Conservation (phyloP, 345 rosid species). For the Lepidium sativum region DNA sequence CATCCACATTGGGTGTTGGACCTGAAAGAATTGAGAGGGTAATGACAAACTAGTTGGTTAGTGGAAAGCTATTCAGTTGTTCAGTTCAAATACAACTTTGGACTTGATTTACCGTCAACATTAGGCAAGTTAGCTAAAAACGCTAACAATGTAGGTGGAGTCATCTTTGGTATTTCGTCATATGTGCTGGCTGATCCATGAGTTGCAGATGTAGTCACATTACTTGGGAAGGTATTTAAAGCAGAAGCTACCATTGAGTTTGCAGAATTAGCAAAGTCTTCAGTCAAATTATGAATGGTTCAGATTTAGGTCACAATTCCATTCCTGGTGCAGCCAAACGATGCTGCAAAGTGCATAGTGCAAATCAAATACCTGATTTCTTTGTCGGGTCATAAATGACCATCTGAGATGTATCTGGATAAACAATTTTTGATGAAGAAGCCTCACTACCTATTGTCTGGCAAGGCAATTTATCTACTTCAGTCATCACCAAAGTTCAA, state of each 20-base stretch:
- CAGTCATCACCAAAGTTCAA: not conserved
- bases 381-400: conserved; percentile 64
- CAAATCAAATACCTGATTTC: conserved; percentile 47
- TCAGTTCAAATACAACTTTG: not conserved
- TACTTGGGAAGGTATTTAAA: conserved; percentile 35
- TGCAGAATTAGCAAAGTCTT: conserved; percentile 35
- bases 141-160: conserved; percentile 67
- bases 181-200: conserved; percentile 37
- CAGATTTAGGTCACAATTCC: not conserved
- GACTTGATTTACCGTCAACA: conserved; percentile 49
- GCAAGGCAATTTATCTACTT: conserved; percentile 31
- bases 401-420: conserved; percentile 69
- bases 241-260: conserved; percentile 33
- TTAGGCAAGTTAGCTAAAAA: conserved; percentile 71
- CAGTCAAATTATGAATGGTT: conserved; percentile 9
- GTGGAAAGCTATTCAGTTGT: not conserved
- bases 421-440: conserved; percentile 40
- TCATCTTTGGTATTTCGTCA: conserved; percentile 67
- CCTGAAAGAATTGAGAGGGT: conserved; percentile 34
- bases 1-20: conserved; percentile 71
- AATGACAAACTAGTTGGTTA: not conserved
- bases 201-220: conserved; percentile 28
- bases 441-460: conserved; percentile 31
- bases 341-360: not conserved
- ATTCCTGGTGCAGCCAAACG: not conserved